A percentile compares a stretch with the other conserved stretches of the same genome.
Evolutionary conservation across 371 early-diverging fungal genomes (phyloP).

Genomic region (Mucor lusitanicus): DNA sequence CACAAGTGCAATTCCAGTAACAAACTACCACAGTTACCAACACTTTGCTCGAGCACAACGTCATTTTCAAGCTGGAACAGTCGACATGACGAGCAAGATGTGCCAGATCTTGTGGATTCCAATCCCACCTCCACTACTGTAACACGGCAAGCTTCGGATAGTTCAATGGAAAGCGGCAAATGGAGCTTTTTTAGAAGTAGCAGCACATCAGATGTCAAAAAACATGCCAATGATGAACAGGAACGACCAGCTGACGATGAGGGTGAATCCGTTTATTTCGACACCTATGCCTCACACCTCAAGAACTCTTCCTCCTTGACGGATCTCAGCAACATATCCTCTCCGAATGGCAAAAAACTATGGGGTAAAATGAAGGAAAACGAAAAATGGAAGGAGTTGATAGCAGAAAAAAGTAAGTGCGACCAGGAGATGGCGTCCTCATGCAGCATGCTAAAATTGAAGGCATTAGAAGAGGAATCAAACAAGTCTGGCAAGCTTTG

Average conservation of each 20-base stretch:
- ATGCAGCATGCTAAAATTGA: not conserved
- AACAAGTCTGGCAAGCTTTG: slow-evolving; percentile 43
- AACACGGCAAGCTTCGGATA: slow-evolving; percentile 18
- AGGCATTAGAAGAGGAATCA: slow-evolving; percentile 24
- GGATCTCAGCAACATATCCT: not conserved
- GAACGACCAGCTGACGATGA: not conserved
- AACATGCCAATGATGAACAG: not conserved
- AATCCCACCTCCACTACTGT: not conserved
- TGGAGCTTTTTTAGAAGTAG: slow-evolving; percentile 12
- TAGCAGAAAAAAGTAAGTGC: slow-evolving; percentile 32
- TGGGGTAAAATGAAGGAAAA: slow-evolving; percentile 49
- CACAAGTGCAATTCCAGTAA: slow-evolving; percentile 52
- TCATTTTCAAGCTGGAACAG: not conserved
- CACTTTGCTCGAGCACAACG: slow-evolving; percentile 11
- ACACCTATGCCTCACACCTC: slow-evolving; percentile 38
- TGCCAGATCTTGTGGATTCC: slow-evolving; percentile 7
- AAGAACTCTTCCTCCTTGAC: slow-evolving; percentile 13
- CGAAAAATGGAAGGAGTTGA: slow-evolving; percentile 48
- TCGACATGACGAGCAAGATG: not conserved
- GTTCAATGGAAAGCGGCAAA: slow-evolving; percentile 14
- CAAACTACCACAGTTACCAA: slow-evolving; percentile 10
- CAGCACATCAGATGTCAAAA: not conserved
- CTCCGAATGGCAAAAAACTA: slow-evolving; percentile 27
- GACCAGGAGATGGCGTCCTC: no score
- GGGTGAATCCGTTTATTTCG: slow-evolving; percentile 23